Percentiles rank a stretch among this genome's conserved stretches.
Conservation (phyloP, 495 filamentous ascomycete genomes). For the Penicillium roqueforti region DNA sequence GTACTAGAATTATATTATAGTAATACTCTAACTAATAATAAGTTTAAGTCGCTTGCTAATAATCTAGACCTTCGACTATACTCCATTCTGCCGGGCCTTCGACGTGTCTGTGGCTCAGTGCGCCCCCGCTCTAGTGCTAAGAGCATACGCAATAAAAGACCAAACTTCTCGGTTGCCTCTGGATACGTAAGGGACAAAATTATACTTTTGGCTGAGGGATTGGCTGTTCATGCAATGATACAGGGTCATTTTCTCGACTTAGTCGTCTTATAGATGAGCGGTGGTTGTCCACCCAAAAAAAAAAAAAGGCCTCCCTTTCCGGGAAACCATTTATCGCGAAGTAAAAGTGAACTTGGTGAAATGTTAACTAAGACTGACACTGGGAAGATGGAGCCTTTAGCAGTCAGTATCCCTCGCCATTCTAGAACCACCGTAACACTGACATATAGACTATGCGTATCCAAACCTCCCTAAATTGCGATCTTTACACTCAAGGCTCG, state of each 20-base stretch:
- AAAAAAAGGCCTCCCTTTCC: neutral
- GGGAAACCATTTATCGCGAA: neutral
- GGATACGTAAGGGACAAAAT: conserved; percentile 2
- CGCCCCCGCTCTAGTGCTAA: neutral
- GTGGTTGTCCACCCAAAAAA: neutral
- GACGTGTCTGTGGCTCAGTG: neutral
- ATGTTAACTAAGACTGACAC: neutral
- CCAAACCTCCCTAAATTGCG: neutral
- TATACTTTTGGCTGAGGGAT: conserved; percentile 1
- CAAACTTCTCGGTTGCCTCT: conserved; percentile 2
- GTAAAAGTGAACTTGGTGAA: neutral
- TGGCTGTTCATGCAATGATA: neutral
- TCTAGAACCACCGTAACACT: neutral
- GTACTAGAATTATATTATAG: no score
- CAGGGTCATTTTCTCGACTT: neutral
- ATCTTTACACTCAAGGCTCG: neutral
- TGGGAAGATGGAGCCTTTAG: neutral
- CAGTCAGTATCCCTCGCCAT: neutral
- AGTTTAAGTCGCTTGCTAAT: no score
- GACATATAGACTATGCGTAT: neutral
- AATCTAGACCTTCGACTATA: neutral
- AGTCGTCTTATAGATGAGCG: neutral
- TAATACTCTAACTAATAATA: no score
- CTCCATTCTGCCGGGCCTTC: neutral
- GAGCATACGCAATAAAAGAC: conserved; percentile 3